These are phyloP conservation scores for Apiotrichum gamsii DNA, from an alignment of 1,284 basidiomycete species.

Conservation along the genomic window DNA sequence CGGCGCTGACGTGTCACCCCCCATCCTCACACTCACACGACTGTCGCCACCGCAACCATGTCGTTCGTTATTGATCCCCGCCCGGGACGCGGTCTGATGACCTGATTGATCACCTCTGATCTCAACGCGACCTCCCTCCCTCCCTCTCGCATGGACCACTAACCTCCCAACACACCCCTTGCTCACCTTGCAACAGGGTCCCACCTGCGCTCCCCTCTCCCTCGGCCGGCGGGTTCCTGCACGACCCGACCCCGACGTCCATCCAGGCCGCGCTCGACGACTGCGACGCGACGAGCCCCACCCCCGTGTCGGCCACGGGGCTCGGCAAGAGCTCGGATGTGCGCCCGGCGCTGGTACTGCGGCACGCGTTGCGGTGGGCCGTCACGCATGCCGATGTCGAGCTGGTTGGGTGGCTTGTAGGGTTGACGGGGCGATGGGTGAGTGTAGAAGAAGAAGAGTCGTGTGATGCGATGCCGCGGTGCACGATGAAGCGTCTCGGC, in stretches of 20 bases:
- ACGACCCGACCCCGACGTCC: constrained; percentile 1
- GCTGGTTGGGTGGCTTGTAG: constrained; percentile 33
- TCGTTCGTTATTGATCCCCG: too few relatives aligned
- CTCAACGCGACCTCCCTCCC: too few relatives aligned
- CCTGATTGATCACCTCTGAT: too few relatives aligned
- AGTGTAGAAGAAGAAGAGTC: too few relatives aligned
- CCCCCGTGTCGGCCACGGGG: background rate
- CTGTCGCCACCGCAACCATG: too few relatives aligned
- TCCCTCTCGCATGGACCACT: too few relatives aligned
- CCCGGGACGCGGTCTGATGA: too few relatives aligned
- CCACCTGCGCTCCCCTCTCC: background rate
- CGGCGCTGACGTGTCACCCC: too few relatives aligned
- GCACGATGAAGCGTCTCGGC: background rate
- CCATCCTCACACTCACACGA: too few relatives aligned
- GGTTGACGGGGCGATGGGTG: constrained; percentile 31
- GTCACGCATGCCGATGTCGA: constrained; percentile 35
- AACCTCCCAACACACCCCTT: too few relatives aligned
- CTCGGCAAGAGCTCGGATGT: background rate
- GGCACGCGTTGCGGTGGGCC: constrained; percentile 34
- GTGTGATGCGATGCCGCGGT: background rate
- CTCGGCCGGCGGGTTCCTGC: background rate
- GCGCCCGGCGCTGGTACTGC: constrained; percentile 24
- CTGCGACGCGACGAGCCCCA: background rate
- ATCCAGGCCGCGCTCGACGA: background rate
- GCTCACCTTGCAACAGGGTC: too few relatives aligned